Base-by-base conservation (phyloP, 73 alveolate genomes). In the Stentor coeruleus region DNA sequence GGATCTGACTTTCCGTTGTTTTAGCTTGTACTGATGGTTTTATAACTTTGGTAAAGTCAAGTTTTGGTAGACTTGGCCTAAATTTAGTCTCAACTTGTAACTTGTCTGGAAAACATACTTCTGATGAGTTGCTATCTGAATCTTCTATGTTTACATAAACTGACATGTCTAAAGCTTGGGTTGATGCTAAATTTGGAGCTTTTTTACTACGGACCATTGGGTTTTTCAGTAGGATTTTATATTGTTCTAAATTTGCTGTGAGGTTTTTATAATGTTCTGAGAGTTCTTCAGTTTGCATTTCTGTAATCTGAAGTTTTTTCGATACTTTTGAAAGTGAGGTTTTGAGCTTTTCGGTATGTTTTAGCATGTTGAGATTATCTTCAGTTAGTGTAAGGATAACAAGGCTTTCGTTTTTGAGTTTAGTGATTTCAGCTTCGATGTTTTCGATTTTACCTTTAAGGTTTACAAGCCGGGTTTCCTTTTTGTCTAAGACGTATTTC, bases 21-120 rank as follows among this genome's bases (percentile, higher is more conserved):
- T 49, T 49, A 49, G 6, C 66, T n/a, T n/a, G n/a, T n/a, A n/a
- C n/a, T 20, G 66, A 6, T 11, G 28, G 28, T 20, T 49, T 49
- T 20, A 49, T 11, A 49, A 49, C 66, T 20, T 20, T 49, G 28
- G 66, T 49, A 49, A 49, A 49, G 66, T 49, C 66, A 49, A 49
- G 66, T 49, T 49, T 49, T 11, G 66, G 66, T 49, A 49, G 20
- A 49, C 20, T 49, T 11, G 66, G 66, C 20, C 20, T 49, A 49
- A 49, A 14, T 66, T 66, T 31, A 11, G 79, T 2, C 33, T 66
- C 79, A 2, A 66, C 37, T 2, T 20, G 0, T 20, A 66, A 66
- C n/a, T 66, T 66, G 33, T 66, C 79, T 33, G 79, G 79, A 66
- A 66, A 66, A 33, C n/a, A 20, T 28, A 31, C 79, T 33, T 66